These are phyloP conservation scores for Penicillium cinerascens DNA, from an alignment of 495 filamentous ascomycete genomes.

Conservation along the genomic window DNA sequence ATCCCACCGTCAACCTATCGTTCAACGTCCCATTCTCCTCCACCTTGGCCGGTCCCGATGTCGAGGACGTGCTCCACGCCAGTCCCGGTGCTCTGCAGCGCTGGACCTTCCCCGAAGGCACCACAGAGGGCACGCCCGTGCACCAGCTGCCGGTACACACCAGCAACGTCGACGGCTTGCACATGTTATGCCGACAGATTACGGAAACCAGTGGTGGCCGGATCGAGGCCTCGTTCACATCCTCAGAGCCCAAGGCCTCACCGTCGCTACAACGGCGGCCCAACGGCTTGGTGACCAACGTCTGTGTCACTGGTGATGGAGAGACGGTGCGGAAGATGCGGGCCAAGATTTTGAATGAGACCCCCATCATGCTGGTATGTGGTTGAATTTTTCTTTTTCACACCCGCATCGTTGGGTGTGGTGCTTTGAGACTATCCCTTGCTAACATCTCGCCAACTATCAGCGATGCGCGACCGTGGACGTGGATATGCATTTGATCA, in stretches of 20 bases:
- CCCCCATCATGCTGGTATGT: conserved; percentile 81
- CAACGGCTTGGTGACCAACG: conserved; percentile 79
- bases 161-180: conserved; percentile 73
- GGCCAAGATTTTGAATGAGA: conserved; percentile 79
- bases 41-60: conserved; percentile 82
- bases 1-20: conserved; percentile 70
- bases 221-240: conserved; percentile 77
- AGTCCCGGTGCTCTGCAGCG: conserved; percentile 74
- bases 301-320: conserved; percentile 79
- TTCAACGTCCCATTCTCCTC: conserved; percentile 97
- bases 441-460: conserved; percentile 20
- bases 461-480: conserved; percentile 91
- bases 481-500: conserved; percentile 82
- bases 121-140: conserved; percentile 73
- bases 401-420: conserved; percentile 2
- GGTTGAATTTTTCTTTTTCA: conserved; percentile 24
- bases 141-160: conserved; percentile 86
- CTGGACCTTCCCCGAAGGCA: conserved; percentile 89
- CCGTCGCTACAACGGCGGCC: conserved; percentile 62
- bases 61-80: conserved; percentile 87
- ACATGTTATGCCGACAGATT: conserved; percentile 73
- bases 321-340: conserved; percentile 82
- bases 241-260: conserved; percentile 74
- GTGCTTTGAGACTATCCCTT: conserved; percentile 13
- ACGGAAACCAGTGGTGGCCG: conserved; percentile 64